Base-by-base conservation (phyloP, 2,329 filamentous ascomycete species). In the Penicillium oxalicum region DNA sequence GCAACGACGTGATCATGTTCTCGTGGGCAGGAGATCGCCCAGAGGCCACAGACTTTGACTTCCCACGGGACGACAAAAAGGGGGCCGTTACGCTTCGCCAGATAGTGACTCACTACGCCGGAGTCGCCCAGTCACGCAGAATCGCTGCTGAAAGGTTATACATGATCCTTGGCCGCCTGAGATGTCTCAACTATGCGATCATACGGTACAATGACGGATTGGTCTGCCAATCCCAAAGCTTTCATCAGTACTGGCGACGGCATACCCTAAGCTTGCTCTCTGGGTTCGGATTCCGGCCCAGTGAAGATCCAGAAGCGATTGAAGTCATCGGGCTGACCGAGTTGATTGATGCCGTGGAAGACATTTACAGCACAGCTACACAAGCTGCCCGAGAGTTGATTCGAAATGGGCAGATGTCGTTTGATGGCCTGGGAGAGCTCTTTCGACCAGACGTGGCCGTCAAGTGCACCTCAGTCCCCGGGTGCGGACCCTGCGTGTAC, bases 121-220 rank as follows among this genome's bases (percentile, higher is more conserved):
- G 40, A 32, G 9, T 18, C 12, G n/a, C 25, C 33, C 40, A 42
- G 5, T 42, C 40, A 32, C 40, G 28, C n/a, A 42, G 33, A 9
- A 13, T 42, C 5, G 7, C 37, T 9, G 44, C 44, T 11, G 24
- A 40, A 1, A 29, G 32, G 44, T 13, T 46, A 9, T 46, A 37
- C 25, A 18, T 13, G 5, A 40, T 40, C 9, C 28, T 46, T n/a
- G 44, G 44, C 8, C 44, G 37, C 27, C 27, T 46, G n/a, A 35
- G 44, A 32, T 46, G 44, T 29, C 34, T 46, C 4, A 9, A n/a
- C 3, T 18, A 46, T 27, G 36, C 44, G 39, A 40, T 46, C 8
- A 36, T 32, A 13, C 29, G 39, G 11, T 46, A 46, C 32, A 46
- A 46, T 18, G 39, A 13, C 5, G 44, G 44, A 13, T 26, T 46